Base-by-base conservation (phyloP, 1,284 basidiomycete genomes). In the Cryptococcus sp. region DNA sequence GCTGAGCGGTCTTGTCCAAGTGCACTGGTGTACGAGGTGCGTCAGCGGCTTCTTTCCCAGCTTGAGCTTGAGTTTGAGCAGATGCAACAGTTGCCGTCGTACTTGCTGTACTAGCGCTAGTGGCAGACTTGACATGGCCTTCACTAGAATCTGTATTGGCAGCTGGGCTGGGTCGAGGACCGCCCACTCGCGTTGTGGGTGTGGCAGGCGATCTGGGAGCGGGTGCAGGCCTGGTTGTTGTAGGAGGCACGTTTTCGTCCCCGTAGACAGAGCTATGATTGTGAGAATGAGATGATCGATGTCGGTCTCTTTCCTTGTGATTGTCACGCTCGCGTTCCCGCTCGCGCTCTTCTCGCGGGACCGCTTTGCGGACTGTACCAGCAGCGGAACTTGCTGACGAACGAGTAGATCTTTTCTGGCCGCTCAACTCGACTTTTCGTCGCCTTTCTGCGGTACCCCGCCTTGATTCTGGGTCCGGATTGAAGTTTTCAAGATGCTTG, bases 401-500 rank as follows among this genome's bases (percentile, higher is more conserved):
- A 5, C 20, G 23, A 20, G 49, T 22, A 20, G 56, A 23, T 37
- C 52, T 45, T 7, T 44, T 40, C 37, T 38, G 39, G 10, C 49
- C 52, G 11, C 47, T 17, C 5, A 26, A 26, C 6, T 61, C 55
- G 16, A 44, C 19, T 39, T 50, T 57, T 41, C 54, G 54, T 40
- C 52, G 43, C 37, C 59, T 55, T 22, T 61, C 55, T 61, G 22
- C 2, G 6, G 49, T 41, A 19, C 44, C 54, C 15, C 58, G 57
- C 26, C 61, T 52, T 17, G 46, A 50, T 20, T 68, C 64, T 34
- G 59, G 57, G 38, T 86, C 83, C 57, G 72, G 71, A 54, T 79
- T 78, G 70, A 83, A 83, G 74, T 86, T 82, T 69, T 86, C 85
- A 48, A 89, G 72, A 58, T 83, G 83, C 64, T 82, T 83, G 47